Evolutionary conservation across 140 eudicot genomes (phyloP), one percentile per base, ranked within the genome.

Genomic region (Cichorium intybus): DNA sequence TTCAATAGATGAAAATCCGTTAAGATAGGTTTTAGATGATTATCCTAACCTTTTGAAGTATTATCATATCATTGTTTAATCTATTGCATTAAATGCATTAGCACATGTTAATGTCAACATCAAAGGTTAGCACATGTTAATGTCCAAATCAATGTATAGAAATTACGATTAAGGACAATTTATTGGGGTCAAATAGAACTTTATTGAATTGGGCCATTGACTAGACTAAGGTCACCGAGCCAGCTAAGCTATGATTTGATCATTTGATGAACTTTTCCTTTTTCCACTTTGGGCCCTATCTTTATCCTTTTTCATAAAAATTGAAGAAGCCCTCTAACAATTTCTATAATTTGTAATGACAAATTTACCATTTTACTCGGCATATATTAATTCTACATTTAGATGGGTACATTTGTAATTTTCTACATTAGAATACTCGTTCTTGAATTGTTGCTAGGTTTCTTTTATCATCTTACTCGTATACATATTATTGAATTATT

Each of bases 51-150:
- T 31, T 31, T 3, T 3, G 7, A 41, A 41, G 47, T 41, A 2
- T 45, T 45, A 16, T 45, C 15, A 15, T 45, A 14, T 45, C 51
- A 45, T 35, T 45, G 51, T n/a, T 45, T 45, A 45, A 45, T 7
- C 15, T 15, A 16, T 14, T 45, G 9, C 51, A 45, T 24, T 28
- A 56, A 56, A 28, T 56, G 62, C 24, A 7, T 56, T 28, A 15
- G 43, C 43, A 56, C 62, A 56, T 56, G 62, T 56, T 56, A 56
- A 56, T 28, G 62, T 35, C 43, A 35, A 35, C 10, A 9, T 35
- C 15, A 35, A 35, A 35, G 15, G 43, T 35, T 35, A 35, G 43
- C 43, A 35, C 43, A 35, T 35, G 43, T 35, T 35, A 35, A 35
- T 35, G 43, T 56, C 62, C 41, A 56, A 28, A 56, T 56, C 62